phyloP scores from a whole-genome alignment of 495 filamentous ascomycete genomes.

The Talaromyces trachyspermus region DNA sequence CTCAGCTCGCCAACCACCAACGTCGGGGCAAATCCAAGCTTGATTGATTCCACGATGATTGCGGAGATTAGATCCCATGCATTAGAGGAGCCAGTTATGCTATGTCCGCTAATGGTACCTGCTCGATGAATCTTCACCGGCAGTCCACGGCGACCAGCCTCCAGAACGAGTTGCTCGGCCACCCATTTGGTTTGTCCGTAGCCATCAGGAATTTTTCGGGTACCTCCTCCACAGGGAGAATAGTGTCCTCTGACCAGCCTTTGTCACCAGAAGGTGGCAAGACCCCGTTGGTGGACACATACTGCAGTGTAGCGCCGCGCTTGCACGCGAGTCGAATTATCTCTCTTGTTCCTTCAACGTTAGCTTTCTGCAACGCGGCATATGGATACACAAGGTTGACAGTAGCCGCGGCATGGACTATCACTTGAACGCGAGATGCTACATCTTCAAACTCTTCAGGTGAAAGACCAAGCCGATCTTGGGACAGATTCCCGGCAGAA shows the following conservation, averaged over 20 bases:
- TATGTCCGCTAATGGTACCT: slow-evolving; percentile 61
- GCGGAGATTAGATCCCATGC: slow-evolving; percentile 61
- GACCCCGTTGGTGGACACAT: slow-evolving; percentile 64
- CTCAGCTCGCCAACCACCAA: slow-evolving; percentile 60
- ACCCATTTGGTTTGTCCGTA: slow-evolving; percentile 65
- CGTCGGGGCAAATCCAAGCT: slow-evolving; percentile 54
- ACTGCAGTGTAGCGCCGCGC: slow-evolving; percentile 57
- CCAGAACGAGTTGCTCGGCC: slow-evolving; percentile 57
- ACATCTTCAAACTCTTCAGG: slow-evolving; percentile 51
- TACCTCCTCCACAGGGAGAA: slow-evolving; percentile 51
- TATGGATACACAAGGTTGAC: slow-evolving; percentile 65
- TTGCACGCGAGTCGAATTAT: slow-evolving; percentile 55
- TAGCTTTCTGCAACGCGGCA: slow-evolving; percentile 50
- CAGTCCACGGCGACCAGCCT: slow-evolving; percentile 51
- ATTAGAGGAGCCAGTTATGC: slow-evolving; percentile 55
- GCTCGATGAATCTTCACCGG: slow-evolving; percentile 55
- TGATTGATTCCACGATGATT: slow-evolving; percentile 58
- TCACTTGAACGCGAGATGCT: slow-evolving; percentile 49
- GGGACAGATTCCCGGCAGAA: slow-evolving; percentile 58
- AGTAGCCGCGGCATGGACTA: slow-evolving; percentile 57
- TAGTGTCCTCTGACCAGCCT: slow-evolving; percentile 54
- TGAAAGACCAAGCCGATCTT: slow-evolving; percentile 49
- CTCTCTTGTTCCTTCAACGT: slow-evolving; percentile 55
- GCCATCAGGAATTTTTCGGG: slow-evolving; percentile 52
- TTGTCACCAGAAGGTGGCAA: slow-evolving; percentile 46